Evolutionary conservation across 2,329 filamentous ascomycete genomes (phyloP), one percentile per base, ranked within the genome.

Genomic region (Periconia digitata): DNA sequence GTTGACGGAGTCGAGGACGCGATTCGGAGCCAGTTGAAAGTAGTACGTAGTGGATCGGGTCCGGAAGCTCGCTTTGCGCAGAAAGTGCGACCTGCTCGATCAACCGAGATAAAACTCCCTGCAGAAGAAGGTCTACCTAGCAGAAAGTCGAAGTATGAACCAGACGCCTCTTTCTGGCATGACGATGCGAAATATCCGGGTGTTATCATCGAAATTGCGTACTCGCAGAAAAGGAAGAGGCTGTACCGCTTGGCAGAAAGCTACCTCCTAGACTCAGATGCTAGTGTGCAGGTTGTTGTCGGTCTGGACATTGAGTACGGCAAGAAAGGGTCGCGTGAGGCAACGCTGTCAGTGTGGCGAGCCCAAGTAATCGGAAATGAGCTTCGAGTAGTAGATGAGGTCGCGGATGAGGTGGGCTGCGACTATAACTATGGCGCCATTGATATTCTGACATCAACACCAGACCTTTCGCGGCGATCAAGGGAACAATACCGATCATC

Each of bases 391-490:
- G 39, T 43, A 8, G n/a, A 54, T 47, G 48, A 49, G 39, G 38
- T 47, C 29, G 43, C 35, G 36, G 46, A 54, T 51, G 48, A 58
- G 47, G 55, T 58, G 54, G 8, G 39, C 32, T 42, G 21, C 38
- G 42, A 37, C 18, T 39, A 46, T 16, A 17, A 35, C 18, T 13
- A 13, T 17, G 15, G 23, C 38, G 39, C 43, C 24, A 23, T 37
- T 35, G n/a, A 29, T 43, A 22, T 37, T 43, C 55, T 59, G 23
- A 55, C 35, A 44, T 55, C 49, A 22, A n/a, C 34, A 34, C 20
- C 48, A 62, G 62, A 47, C 51, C 27, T 64, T 67, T 49, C 64
- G 65, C 36, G 50, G 64, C 36, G 46, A 55, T 6, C 8, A 58
- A 40, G 57, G 57, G 34, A 52, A 56, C 41, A 41, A 49, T 32